Percentiles rank a stretch among this genome's conserved stretches.
These are phyloP conservation scores for Xylariaceae sp. DNA, from an alignment of 2,329 filamentous ascomycete species.

Conservation along the genomic window DNA sequence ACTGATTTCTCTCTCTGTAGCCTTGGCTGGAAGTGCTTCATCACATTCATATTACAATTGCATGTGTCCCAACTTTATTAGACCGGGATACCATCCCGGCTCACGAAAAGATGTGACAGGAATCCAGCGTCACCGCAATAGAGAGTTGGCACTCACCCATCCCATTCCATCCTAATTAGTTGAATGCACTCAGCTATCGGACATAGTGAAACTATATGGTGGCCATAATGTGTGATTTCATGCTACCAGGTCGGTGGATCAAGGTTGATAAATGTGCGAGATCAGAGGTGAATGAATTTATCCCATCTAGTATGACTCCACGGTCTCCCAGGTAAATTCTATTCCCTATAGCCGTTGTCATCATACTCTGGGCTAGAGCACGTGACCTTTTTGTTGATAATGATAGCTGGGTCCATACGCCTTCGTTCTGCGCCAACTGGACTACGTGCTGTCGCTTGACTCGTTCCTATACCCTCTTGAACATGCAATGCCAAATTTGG, in stretches of 20 bases:
- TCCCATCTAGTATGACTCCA: background rate
- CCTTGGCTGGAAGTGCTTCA: background rate
- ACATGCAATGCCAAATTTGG: background rate
- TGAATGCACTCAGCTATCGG: background rate
- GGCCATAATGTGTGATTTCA: constrained; percentile 1
- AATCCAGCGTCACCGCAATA: background rate
- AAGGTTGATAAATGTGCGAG: constrained; percentile 6
- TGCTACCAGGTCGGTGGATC: constrained; percentile 13
- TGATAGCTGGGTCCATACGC: background rate
- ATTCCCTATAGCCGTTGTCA: background rate
- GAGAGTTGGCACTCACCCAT: background rate
- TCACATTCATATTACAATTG: background rate
- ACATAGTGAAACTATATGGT: background rate
- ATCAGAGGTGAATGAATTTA: constrained; percentile 7
- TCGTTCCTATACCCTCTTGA: background rate
- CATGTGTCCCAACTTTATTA: background rate
- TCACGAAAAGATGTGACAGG: background rate
- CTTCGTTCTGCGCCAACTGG: background rate
- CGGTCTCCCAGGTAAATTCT: no score
- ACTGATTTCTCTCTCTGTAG: background rate
- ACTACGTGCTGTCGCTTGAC: background rate
- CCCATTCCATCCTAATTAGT: constrained; percentile 7
- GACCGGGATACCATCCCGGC: background rate
- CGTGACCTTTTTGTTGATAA: background rate
- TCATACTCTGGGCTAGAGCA: background rate